phyloP scores from a whole-genome alignment of 2,329 filamentous ascomycete species.

The Aspergillus costaricaensis region DNA sequence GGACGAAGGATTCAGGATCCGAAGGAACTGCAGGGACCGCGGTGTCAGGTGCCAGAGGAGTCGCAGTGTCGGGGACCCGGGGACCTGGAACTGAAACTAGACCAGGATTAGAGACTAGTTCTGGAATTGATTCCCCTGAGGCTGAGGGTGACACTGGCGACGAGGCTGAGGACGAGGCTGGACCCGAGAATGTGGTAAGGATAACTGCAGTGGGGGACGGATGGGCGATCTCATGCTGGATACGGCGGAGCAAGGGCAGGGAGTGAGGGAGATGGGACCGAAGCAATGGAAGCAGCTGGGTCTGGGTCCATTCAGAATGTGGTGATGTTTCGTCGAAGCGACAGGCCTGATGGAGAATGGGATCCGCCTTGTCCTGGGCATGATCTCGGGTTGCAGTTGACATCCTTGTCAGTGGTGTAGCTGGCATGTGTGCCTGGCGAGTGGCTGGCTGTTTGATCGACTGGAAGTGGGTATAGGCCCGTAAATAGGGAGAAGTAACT shows the following conservation, averaged over 20 bases:
- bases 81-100: background rate
- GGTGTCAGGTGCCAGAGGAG: no score
- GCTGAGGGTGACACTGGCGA: background rate
- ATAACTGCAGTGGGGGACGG: conserved; percentile 36
- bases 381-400: background rate
- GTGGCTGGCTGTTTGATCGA: background rate
- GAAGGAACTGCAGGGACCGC: no score
- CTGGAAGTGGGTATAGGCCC: background rate
- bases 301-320: conserved; percentile 3
- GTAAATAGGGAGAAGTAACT: background rate
- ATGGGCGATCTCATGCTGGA: conserved; percentile 40
- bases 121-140: background rate
- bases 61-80: background rate
- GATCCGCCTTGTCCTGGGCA: background rate
- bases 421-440: no score
- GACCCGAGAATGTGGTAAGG: conserved; percentile 35
- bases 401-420: no score
- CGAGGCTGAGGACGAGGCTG: background rate
- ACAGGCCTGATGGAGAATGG: background rate
- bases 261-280: conserved; percentile 41
- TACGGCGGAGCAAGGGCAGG: conserved; percentile 39
- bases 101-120: conserved; percentile 19
- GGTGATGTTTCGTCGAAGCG: background rate
- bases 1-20: conserved; percentile 4
- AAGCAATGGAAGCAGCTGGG: conserved; percentile 30